Conservation (phyloP, 2,329 filamentous ascomycete genomes). For the Thermoascus crustaceus region DNA sequence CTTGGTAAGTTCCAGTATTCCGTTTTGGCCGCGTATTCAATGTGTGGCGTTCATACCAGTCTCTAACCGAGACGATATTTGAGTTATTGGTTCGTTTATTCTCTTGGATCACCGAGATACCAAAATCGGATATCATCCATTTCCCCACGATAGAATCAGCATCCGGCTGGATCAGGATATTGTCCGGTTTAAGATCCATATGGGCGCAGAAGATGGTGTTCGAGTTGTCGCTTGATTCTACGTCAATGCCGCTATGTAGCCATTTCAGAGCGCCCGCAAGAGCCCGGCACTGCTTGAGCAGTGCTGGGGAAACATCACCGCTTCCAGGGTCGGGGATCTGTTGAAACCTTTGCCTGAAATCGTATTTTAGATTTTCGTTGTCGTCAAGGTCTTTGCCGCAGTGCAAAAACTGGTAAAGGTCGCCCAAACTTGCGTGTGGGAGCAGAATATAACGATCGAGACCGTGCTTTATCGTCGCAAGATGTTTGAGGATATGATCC, state of each 20-base stretch:
- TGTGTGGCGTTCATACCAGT: not conserved
- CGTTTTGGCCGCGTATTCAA: not conserved
- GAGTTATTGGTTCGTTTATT: not conserved
- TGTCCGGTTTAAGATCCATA: slow-evolving; percentile 16
- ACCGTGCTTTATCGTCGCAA: not conserved
- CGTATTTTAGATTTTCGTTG: too few species aligned
- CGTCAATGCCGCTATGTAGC: not conserved
- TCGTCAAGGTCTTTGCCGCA: too few species aligned
- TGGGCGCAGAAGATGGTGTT: slow-evolving; percentile 5
- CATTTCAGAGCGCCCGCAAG: not conserved
- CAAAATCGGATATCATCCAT: slow-evolving; percentile 20
- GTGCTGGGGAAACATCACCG: not conserved
- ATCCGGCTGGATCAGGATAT: slow-evolving; percentile 13
- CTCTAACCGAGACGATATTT: not conserved
- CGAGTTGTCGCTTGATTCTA: too few species aligned
- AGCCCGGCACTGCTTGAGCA: not conserved
- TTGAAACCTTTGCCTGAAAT: too few species aligned
- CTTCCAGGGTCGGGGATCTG: too few species aligned
- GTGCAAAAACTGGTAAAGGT: not conserved
- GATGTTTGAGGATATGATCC: not conserved
- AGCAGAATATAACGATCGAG: not conserved
- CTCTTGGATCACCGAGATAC: slow-evolving; percentile 11
- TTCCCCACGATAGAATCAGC: slow-evolving; percentile 9
- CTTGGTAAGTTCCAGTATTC: slow-evolving; percentile 6
- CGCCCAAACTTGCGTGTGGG: not conserved